phyloP scores from a whole-genome alignment of 805 yeast species.

The Schwanniomyces sp. region DNA sequence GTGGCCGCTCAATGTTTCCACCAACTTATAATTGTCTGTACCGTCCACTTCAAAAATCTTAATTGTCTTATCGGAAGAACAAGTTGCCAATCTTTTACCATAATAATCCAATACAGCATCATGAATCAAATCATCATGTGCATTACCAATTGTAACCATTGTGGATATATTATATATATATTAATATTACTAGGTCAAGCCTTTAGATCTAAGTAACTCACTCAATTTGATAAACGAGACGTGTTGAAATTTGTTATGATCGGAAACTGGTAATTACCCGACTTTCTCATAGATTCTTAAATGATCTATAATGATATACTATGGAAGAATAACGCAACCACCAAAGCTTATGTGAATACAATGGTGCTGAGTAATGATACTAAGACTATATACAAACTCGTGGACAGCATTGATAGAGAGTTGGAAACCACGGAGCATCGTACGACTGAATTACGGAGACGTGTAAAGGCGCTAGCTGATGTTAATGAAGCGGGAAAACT shows the following conservation, averaged over 20 bases:
- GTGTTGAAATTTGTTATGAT: slow-evolving; percentile 1
- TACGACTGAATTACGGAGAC: neutral
- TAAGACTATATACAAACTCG: neutral
- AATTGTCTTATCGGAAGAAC: slow-evolving; percentile 94
- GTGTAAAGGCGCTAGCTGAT: neutral
- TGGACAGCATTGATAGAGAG: neutral
- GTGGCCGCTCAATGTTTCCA: slow-evolving; percentile 87
- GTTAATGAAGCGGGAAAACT: neutral
- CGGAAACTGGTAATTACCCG: slow-evolving; percentile 1
- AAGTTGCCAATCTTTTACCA: slow-evolving; percentile 93
- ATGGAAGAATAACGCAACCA: neutral
- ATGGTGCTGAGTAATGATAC: neutral
- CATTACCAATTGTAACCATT: slow-evolving; percentile 84
- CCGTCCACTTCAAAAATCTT: slow-evolving; percentile 86
- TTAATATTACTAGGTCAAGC: neutral
- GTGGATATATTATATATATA: slow-evolving; percentile 4
- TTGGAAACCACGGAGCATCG: neutral
- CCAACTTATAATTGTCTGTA: slow-evolving; percentile 75
- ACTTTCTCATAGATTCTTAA: neutral
- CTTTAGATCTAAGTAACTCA: neutral
- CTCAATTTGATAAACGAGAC: neutral
- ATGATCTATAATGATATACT: neutral
- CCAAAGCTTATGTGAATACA: neutral
- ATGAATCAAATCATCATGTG: slow-evolving; percentile 90
- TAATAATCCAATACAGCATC: slow-evolving; percentile 97